These are phyloP conservation scores for Candida jianshihensis DNA, from an alignment of 805 yeast species.

Conservation along the genomic window DNA sequence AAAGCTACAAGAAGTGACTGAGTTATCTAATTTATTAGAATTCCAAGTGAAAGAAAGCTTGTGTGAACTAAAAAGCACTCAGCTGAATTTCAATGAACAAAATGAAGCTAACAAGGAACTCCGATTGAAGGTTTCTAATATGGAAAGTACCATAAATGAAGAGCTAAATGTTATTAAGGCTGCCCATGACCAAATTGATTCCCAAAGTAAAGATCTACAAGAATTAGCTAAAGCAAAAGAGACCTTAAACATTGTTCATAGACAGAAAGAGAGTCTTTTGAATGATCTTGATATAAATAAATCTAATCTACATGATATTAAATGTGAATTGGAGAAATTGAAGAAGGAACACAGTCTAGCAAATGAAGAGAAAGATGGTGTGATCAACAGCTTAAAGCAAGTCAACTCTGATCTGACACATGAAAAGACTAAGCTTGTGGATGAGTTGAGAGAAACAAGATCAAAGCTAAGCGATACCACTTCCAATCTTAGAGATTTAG, in stretches of 20 bases:
- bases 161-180: slow-evolving; percentile 3
- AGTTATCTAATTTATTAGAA: background rate
- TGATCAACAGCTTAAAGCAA: slow-evolving; percentile 8
- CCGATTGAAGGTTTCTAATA: background rate
- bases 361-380: slow-evolving; percentile 11
- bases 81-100: background rate
- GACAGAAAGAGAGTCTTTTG: background rate
- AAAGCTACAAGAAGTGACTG: background rate
- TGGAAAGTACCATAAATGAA: slow-evolving; percentile 1
- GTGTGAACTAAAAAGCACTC: background rate
- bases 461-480: slow-evolving; percentile 9
- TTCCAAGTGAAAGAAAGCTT: background rate
- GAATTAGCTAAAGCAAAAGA: background rate
- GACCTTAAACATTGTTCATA: no score
- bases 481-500: background rate
- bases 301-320: background rate
- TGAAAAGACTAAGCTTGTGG: background rate
- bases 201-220: background rate
- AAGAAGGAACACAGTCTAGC: background rate
- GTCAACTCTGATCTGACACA: background rate
- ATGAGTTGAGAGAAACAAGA: slow-evolving; percentile 7
- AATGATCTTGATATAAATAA: background rate
- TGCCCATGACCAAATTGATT: slow-evolving; percentile 5
- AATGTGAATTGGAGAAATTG: background rate
- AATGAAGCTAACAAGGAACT: background rate